Percentiles rank a stretch among this genome's conserved stretches.
These are phyloP conservation scores for Saussurea involucrata DNA, from an alignment of 129 eudicot genomes.

Conservation along the genomic window DNA sequence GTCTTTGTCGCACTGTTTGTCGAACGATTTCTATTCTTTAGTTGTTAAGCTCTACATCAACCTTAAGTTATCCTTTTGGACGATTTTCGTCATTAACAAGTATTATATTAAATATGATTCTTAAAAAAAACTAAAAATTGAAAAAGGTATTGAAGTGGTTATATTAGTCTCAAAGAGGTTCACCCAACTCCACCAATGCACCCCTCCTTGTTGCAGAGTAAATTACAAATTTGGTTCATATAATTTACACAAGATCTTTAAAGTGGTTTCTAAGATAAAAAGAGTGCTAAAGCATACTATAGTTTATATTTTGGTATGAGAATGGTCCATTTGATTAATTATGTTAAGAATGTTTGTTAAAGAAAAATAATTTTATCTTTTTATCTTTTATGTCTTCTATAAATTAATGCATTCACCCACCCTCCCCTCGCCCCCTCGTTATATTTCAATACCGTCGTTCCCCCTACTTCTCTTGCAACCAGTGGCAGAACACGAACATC, in stretches of 20 bases:
- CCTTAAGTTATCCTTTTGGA: too few relatives aligned
- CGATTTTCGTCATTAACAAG: too few relatives aligned
- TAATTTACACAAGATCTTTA: background rate
- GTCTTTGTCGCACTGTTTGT: too few relatives aligned
- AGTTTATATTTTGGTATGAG: background rate
- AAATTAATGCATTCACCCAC: background rate
- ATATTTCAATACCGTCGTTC: too few relatives aligned
- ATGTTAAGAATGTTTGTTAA: background rate
- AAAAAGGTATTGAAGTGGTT: background rate
- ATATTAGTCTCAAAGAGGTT: background rate
- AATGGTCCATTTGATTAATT: background rate
- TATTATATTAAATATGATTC: too few relatives aligned
- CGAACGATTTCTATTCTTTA: too few relatives aligned
- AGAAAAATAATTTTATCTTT: background rate
- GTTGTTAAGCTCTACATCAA: too few relatives aligned
- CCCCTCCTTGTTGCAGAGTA: background rate
- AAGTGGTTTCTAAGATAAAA: background rate
- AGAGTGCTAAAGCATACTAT: background rate
- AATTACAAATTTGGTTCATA: background rate
- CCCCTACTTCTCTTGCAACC: too few relatives aligned
- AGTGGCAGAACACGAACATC: too few relatives aligned
- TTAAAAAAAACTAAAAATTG: background rate
- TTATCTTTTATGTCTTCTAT: background rate
- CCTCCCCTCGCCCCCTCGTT: too few relatives aligned
- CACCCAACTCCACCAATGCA: background rate